Evolutionary conservation across 2,329 filamentous ascomycete species (phyloP).

Genomic region (Diaporthe batatas): DNA sequence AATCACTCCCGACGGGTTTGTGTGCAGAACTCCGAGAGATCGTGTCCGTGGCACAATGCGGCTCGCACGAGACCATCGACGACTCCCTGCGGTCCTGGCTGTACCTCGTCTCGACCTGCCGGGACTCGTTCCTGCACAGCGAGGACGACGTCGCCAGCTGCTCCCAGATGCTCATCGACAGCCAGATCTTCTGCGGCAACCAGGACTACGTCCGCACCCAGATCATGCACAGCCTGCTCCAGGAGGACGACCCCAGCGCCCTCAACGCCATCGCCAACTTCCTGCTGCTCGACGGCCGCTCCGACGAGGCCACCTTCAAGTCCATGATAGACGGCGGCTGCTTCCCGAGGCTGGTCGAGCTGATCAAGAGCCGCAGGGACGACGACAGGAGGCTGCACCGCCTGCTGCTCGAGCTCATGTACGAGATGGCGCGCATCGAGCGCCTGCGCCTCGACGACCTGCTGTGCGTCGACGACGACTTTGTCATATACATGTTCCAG

Average conservation of each 20-base stretch:
- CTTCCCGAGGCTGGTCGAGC: constrained; percentile 85
- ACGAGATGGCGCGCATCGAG: constrained; percentile 97
- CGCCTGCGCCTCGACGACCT: constrained; percentile 82
- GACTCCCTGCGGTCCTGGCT: constrained; percentile 88
- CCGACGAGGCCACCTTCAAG: constrained; percentile 82
- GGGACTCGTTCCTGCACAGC: constrained; percentile 79
- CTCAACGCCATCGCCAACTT: constrained; percentile 87
- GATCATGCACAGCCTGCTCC: constrained; percentile 89
- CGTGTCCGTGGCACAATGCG: constrained; percentile 59
- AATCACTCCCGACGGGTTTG: not conserved
- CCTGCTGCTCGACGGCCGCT: constrained; percentile 87
- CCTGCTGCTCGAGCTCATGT: constrained; percentile 87
- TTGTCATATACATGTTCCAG: constrained; percentile 85
- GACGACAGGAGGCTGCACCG: constrained; percentile 81
- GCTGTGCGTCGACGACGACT: constrained; percentile 80
- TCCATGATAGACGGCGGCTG: constrained; percentile 89
- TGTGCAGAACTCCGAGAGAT: constrained; percentile 62
- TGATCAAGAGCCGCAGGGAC: constrained; percentile 77
- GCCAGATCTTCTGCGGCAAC: constrained; percentile 79
- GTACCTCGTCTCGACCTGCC: constrained; percentile 79
- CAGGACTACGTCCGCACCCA: constrained; percentile 91
- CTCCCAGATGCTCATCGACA: constrained; percentile 82
- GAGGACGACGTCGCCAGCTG: constrained; percentile 86
- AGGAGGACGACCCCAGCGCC: constrained; percentile 87
- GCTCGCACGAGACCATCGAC: constrained; percentile 76